phyloP scores from a whole-genome alignment of 2,329 filamentous ascomycete species.

The Diaporthe destruens region DNA sequence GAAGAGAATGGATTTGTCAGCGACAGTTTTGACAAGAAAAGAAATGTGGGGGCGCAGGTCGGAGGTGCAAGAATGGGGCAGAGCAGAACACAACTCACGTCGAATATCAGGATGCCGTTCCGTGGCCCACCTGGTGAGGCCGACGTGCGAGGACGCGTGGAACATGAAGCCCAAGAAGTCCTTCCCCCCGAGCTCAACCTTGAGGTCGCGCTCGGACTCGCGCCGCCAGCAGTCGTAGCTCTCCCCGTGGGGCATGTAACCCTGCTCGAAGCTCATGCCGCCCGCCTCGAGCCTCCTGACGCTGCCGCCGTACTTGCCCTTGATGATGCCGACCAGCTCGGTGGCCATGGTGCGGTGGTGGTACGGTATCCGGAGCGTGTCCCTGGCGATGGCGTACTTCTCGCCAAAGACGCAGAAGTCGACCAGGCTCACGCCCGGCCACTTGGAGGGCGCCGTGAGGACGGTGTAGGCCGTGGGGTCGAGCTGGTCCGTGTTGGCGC shows the following conservation, averaged over 20 bases:
- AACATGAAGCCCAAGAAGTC: constrained; percentile 49
- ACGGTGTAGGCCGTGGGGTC: constrained; percentile 74
- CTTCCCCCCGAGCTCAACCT: constrained; percentile 44
- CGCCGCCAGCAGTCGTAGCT: constrained; percentile 46
- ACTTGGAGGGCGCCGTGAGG: constrained; percentile 67
- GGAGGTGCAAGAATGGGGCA: no score
- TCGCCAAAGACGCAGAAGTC: constrained; percentile 76
- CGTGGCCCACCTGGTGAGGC: constrained; percentile 45
- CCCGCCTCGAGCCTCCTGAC: constrained; percentile 48
- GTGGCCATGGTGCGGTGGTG: constrained; percentile 69
- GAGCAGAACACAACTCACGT: constrained; percentile 6
- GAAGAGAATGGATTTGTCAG: not conserved
- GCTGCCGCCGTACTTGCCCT: constrained; percentile 48
- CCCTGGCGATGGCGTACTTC: constrained; percentile 69
- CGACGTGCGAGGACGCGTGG: constrained; percentile 46
- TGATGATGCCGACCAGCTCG: constrained; percentile 62
- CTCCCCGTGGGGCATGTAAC: constrained; percentile 49
- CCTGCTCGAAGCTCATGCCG: constrained; percentile 49
- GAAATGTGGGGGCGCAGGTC: no score
- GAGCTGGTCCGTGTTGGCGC: constrained; percentile 71
- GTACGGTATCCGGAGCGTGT: constrained; percentile 66
- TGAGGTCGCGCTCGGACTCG: constrained; percentile 44
- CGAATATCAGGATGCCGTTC: constrained; percentile 41
- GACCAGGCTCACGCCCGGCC: constrained; percentile 64
- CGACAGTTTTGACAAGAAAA: not conserved